These are phyloP conservation scores for Thelonectria blattea DNA, from an alignment of 2,329 filamentous ascomycete genomes.

Conservation along the genomic window DNA sequence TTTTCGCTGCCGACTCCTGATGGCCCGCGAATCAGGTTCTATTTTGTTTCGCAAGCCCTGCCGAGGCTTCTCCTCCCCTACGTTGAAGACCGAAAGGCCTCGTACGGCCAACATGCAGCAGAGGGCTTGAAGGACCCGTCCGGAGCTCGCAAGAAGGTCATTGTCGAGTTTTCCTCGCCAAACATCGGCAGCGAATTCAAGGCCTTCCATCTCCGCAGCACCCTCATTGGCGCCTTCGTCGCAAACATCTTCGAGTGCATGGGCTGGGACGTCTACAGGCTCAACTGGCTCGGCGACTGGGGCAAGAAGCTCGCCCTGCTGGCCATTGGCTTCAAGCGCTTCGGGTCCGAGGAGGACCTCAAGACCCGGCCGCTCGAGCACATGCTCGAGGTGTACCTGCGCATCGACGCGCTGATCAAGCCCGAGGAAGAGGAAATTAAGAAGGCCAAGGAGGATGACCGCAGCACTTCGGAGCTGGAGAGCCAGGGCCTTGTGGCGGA, in stretches of 20 bases:
- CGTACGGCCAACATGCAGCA: conserved; percentile 16
- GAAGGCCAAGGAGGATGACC: conserved; percentile 49
- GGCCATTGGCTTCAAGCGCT: conserved; percentile 67
- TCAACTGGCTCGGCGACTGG: conserved; percentile 79
- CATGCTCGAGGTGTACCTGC: conserved; percentile 70
- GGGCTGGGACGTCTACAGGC: conserved; percentile 69
- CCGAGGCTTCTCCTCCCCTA: conserved; percentile 22
- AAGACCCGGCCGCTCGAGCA: conserved; percentile 68
- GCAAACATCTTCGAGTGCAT: conserved; percentile 68
- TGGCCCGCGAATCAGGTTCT: conserved; percentile 21
- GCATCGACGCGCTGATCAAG: conserved; percentile 65
- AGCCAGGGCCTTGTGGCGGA: conserved; percentile 48
- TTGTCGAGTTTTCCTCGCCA: conserved; percentile 77
- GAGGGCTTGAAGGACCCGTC: conserved; percentile 11
- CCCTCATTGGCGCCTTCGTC: conserved; percentile 75
- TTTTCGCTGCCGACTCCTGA: conserved; percentile 24
- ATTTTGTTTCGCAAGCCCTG: conserved; percentile 18
- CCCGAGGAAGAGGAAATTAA: conserved; percentile 67
- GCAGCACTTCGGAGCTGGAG: conserved; percentile 39
- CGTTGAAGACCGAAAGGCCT: conserved; percentile 13
- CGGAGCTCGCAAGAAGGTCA: conserved; percentile 44
- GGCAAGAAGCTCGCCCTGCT: conserved; percentile 70
- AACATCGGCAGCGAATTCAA: conserved; percentile 82
- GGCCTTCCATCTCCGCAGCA: conserved; percentile 75
- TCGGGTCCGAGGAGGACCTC: conserved; percentile 67